phyloP scores from a whole-genome alignment of 1,284 basidiomycete genomes.

The Pseudozyma hubeiensis region DNA sequence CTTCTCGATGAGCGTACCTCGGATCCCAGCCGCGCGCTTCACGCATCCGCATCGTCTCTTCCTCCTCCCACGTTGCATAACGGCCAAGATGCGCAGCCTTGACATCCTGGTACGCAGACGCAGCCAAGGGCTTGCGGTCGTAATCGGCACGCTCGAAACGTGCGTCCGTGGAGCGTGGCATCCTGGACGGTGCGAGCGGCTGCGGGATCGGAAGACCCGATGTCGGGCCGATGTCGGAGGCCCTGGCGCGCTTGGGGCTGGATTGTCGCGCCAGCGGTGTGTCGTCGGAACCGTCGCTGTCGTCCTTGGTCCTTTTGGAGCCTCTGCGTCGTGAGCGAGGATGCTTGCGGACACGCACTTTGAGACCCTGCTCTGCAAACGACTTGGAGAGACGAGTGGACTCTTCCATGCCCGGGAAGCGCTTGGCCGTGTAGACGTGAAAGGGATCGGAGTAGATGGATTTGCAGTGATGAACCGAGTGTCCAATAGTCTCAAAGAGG shows the following conservation, averaged over 20 bases:
- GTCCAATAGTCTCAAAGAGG: conserved; percentile 85
- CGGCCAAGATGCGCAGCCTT: not conserved
- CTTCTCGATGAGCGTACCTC: conserved; percentile 22
- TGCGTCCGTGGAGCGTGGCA: conserved; percentile 23
- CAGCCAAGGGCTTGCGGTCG: conserved; percentile 14
- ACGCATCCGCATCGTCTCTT: conserved; percentile 20
- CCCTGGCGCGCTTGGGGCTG: conserved; percentile 38
- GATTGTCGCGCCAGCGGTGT: conserved; percentile 9
- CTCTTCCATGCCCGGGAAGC: conserved; percentile 66
- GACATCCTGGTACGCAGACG: conserved; percentile 7
- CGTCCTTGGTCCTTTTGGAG: conserved; percentile 44
- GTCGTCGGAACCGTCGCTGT: conserved; percentile 48
- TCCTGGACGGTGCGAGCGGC: conserved; percentile 8
- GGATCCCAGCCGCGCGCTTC: conserved; percentile 15
- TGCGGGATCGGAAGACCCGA: conserved; percentile 29
- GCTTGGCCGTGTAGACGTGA: conserved; percentile 63
- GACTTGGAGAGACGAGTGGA: conserved; percentile 60
- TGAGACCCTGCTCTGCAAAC: conserved; percentile 65
- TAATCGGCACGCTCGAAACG: conserved; percentile 22
- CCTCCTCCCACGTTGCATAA: conserved; percentile 16
- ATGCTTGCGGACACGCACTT: conserved; percentile 66
- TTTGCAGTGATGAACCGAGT: conserved; percentile 63
- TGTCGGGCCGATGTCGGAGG: conserved; percentile 24
- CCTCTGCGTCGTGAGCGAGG: conserved; percentile 46
- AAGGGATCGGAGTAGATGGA: conserved; percentile 64